These are phyloP conservation scores for Acacia confusa DNA, from an alignment of 306 rosid genomes.

Conservation along the genomic window DNA sequence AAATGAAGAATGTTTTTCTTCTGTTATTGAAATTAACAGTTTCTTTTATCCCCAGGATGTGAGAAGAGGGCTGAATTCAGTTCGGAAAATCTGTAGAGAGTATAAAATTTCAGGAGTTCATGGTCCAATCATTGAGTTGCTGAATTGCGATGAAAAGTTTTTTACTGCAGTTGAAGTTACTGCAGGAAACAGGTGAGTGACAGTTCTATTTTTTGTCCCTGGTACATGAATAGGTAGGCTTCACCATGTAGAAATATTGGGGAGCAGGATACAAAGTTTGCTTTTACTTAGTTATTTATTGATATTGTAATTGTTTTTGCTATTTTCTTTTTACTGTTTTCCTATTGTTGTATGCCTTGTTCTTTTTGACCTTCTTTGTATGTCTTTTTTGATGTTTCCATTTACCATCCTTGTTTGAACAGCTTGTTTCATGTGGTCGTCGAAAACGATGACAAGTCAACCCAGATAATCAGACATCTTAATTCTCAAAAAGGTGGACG, in stretches of 20 bases:
- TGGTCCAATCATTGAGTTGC: slow-evolving; percentile 94
- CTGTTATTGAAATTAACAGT: background rate
- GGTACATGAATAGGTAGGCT: background rate
- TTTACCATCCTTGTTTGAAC: slow-evolving; percentile 37
- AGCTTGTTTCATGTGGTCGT: slow-evolving; percentile 99
- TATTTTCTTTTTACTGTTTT: background rate
- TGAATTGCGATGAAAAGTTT: slow-evolving; percentile 87
- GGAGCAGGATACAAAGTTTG: background rate
- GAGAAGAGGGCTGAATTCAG: slow-evolving; percentile 93
- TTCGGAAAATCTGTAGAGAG: slow-evolving; percentile 76
- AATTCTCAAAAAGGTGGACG: slow-evolving; percentile 89
- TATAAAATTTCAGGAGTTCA: slow-evolving; percentile 73
- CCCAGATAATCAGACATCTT: slow-evolving; percentile 92
- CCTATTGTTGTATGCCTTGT: slow-evolving; percentile 4
- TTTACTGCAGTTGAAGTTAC: slow-evolving; percentile 98
- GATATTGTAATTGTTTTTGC: slow-evolving; percentile 11
- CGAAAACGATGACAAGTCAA: slow-evolving; percentile 83
- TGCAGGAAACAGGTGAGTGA: slow-evolving; percentile 84
- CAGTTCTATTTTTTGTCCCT: background rate
- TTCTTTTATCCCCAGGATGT: slow-evolving; percentile 64
- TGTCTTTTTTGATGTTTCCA: slow-evolving; percentile 23
- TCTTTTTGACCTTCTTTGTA: background rate
- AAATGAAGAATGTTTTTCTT: background rate
- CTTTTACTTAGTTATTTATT: background rate
- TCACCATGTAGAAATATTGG: background rate